These are phyloP conservation scores for Musa beccarii DNA, from an alignment of 176 grass and related monocot genomes.

Conservation along the genomic window DNA sequence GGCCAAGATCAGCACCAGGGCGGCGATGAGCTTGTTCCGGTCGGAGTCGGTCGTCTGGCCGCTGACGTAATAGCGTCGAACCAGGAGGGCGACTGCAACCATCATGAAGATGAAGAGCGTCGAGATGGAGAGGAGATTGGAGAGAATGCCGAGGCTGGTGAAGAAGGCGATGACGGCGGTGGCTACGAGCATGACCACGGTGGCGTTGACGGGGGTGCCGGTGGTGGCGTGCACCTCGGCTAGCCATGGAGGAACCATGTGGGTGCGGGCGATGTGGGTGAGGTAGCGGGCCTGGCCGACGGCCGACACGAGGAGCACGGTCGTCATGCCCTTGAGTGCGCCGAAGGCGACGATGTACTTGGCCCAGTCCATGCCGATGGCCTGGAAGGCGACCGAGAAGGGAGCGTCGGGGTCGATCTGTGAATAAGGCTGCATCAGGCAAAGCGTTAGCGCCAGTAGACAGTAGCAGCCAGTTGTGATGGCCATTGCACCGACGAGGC, in stretches of 20 bases:
- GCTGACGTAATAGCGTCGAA: conserved; percentile 45
- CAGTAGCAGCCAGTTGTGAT: conserved; percentile 36
- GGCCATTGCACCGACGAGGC: conserved; percentile 33
- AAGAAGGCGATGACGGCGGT: conserved; percentile 55
- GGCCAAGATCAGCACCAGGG: conserved; percentile 27
- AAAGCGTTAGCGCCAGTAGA: conserved; percentile 38
- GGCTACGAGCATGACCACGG: conserved; percentile 48
- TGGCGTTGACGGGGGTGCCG: conserved; percentile 51
- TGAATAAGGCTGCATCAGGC: conserved; percentile 43
- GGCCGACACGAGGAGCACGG: conserved; percentile 52
- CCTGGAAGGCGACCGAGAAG: conserved; percentile 43
- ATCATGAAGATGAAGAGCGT: conserved; percentile 78
- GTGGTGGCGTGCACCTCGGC: conserved; percentile 35
- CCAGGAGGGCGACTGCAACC: conserved; percentile 45
- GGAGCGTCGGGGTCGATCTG: conserved; percentile 45
- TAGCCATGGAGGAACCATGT: conserved; percentile 55
- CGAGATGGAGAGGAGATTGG: conserved; percentile 58
- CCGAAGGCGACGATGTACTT: conserved; percentile 64
- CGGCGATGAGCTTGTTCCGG: conserved; percentile 32
- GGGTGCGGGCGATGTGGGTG: conserved; percentile 51
- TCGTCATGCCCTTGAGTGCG: conserved; percentile 72
- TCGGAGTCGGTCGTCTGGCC: conserved; percentile 28
- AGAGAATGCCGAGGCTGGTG: conserved; percentile 40
- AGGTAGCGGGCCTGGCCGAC: conserved; percentile 56
- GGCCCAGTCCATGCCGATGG: conserved; percentile 48